These are phyloP conservation scores for Parsonsia alboflavescens DNA, from an alignment of 257 asterid genomes.

Conservation along the genomic window DNA sequence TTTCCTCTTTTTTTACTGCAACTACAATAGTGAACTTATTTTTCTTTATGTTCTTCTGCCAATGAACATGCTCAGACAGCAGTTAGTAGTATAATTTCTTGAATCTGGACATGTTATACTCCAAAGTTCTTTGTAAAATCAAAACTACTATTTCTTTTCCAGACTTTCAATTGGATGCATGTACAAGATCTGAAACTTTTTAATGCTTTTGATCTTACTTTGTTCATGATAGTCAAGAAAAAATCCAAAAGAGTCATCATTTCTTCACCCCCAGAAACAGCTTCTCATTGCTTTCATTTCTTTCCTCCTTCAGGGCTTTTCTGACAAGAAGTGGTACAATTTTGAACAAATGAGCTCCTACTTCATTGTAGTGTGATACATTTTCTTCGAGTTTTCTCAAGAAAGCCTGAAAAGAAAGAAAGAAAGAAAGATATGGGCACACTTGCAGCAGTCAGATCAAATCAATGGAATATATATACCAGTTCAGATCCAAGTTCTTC, in stretches of 20 bases:
- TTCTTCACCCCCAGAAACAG: not conserved
- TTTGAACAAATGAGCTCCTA: not conserved
- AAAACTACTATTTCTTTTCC: not conserved
- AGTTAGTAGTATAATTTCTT: not conserved
- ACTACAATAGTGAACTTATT: not conserved
- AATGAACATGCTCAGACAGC: not conserved
- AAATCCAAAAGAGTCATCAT: not conserved
- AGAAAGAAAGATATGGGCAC: constrained; percentile 49
- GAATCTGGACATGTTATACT: not conserved
- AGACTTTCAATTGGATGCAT: not conserved
- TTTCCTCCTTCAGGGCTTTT: constrained; percentile 4
- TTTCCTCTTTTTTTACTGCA: not conserved
- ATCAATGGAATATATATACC: constrained; percentile 46
- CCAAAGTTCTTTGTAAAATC: not conserved
- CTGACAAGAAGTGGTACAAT: not conserved
- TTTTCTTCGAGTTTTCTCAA: not conserved
- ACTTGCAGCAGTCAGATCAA: constrained; percentile 38
- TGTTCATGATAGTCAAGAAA: not conserved
- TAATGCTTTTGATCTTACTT: not conserved
- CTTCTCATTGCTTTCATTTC: not conserved
- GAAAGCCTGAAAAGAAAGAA: not conserved
- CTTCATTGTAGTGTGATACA: not conserved
- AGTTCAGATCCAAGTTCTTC: constrained; percentile 43
- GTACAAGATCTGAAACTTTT: not conserved
- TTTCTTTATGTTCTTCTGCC: not conserved